Base-by-base conservation (phyloP, 768 basidiomycete species). In the Nidularia sp. region DNA sequence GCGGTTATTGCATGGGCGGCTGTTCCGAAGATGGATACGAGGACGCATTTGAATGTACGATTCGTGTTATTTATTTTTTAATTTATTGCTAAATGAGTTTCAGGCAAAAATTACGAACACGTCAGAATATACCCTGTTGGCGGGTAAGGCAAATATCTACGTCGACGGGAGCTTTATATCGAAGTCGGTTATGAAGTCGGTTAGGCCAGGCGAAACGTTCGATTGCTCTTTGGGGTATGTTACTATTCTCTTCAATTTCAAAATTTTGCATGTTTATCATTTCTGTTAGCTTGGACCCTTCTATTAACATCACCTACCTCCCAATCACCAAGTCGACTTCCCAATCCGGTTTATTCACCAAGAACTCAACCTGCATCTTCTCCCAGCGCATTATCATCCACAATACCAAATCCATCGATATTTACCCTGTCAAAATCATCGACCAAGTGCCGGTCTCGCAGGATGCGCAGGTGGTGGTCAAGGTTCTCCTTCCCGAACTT, bases 81-180 rank as follows among this genome's bases (percentile, higher is more conserved):
- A 6, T 47, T 8, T 46, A 3, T 45, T 55, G 44, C 47, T 4
- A 9, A 29, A 4, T 32, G 8, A 35, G 54, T 15, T 25, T 4
- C 43, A 74, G 73, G 70, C 72, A 0, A 66, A 65, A 33, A 67
- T 76, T 6, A 66, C 61, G 48, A 76, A 76, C 52, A 62, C 64
- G 1, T 74, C 72, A 0, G 68, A 74, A 35, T 74, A 69, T 46
- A 66, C 70, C 1, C 57, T 76, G 6, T 56, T 75, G 10, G 54
- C 51, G 2, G 75, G 75, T 0, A 56, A 49, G 1, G 70, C 69
- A 0, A 73, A 65, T 47, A 62, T 75, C 31, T 74, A 72, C 50
- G 70, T 76, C 2, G 70, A 76, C 49, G 72, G 74, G 6, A 71
- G 68, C 52, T 75, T 74, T 58, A 73, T 70, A 6, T 67, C 72